phyloP scores from a whole-genome alignment of 345 rosid genomes.

The Salix dunnii region DNA sequence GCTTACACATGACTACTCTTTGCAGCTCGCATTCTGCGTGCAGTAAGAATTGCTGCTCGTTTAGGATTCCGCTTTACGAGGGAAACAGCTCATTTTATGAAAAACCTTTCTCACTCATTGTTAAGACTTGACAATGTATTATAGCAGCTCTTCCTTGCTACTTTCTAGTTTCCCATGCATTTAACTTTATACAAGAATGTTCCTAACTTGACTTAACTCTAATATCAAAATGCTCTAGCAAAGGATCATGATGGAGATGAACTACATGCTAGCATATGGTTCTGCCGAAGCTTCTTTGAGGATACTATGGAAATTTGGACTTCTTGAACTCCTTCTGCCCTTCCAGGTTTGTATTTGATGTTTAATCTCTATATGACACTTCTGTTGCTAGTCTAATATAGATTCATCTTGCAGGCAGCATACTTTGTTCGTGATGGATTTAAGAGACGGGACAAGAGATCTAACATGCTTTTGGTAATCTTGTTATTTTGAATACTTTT shows the following conservation, averaged over 20 bases:
- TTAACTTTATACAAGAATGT: slow-evolving; percentile 4
- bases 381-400: slow-evolving; percentile 12
- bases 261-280: slow-evolving; percentile 95
- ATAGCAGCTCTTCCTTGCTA: slow-evolving; percentile 6
- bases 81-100: slow-evolving; percentile 77
- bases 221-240: slow-evolving; percentile 41
- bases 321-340: slow-evolving; percentile 80
- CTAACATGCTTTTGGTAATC: slow-evolving; percentile 90
- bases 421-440: slow-evolving; percentile 68
- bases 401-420: slow-evolving; percentile 58
- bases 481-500: background rate
- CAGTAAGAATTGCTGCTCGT: slow-evolving; percentile 64
- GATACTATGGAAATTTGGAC: slow-evolving; percentile 87
- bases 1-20: slow-evolving; percentile 15
- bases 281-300: slow-evolving; percentile 94
- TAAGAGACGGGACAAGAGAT: slow-evolving; percentile 81
- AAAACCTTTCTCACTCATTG: slow-evolving; percentile 48
- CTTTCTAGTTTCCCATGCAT: background rate
- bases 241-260: slow-evolving; percentile 92
- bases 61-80: slow-evolving; percentile 72
- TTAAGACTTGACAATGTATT: slow-evolving; percentile 75
- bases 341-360: slow-evolving; percentile 50
- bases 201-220: slow-evolving; percentile 16
- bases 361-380: background rate
- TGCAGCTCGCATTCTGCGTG: slow-evolving; percentile 85